A percentile compares a stretch with the other conserved stretches of the same genome.
Evolutionary conservation across 78 protist genomes (phyloP).

Genomic region (Diacronema lutheri): DNA sequence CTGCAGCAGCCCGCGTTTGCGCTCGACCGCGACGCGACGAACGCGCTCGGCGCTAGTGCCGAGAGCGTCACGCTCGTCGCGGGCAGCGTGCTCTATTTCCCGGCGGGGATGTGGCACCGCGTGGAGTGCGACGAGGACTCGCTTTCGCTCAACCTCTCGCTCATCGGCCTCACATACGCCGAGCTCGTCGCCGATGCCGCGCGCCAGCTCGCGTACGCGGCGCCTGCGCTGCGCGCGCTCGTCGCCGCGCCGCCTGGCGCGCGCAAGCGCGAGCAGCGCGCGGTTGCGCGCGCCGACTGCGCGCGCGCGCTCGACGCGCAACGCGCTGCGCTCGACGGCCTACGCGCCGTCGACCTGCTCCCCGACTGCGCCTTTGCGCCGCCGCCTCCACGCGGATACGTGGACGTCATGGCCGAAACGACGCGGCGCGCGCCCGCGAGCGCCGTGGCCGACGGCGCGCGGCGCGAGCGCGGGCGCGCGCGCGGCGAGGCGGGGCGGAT

Average conservation of each 20-base stretch:
- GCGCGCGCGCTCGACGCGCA: neutral
- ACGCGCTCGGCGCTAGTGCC: neutral
- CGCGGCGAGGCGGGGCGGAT: too few species aligned
- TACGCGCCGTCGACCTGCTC: neutral
- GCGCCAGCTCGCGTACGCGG: neutral
- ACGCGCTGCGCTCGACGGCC: neutral
- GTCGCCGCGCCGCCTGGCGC: neutral
- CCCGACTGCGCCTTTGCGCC: too few species aligned
- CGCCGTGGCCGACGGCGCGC: neutral
- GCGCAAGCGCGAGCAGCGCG: neutral
- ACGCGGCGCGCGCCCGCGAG: too few species aligned
- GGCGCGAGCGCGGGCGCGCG: neutral
- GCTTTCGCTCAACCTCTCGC: conserved; percentile 27
- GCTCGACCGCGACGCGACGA: neutral
- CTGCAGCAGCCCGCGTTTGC: neutral
- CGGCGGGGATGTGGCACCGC: conserved; percentile 43
- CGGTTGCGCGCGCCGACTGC: neutral
- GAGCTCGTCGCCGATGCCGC: neutral
- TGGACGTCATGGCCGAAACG: too few species aligned
- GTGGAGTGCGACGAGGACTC: conserved; percentile 39
- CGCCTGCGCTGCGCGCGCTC: neutral
- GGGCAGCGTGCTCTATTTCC: conserved; percentile 29
- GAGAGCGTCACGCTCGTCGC: conserved; percentile 2
- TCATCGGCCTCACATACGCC: neutral
- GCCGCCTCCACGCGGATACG: too few species aligned